Percentiles rank a stretch among this genome's conserved stretches.
Evolutionary conservation across 805 yeast species (phyloP).

Genomic region (Yarrowia divulgata): DNA sequence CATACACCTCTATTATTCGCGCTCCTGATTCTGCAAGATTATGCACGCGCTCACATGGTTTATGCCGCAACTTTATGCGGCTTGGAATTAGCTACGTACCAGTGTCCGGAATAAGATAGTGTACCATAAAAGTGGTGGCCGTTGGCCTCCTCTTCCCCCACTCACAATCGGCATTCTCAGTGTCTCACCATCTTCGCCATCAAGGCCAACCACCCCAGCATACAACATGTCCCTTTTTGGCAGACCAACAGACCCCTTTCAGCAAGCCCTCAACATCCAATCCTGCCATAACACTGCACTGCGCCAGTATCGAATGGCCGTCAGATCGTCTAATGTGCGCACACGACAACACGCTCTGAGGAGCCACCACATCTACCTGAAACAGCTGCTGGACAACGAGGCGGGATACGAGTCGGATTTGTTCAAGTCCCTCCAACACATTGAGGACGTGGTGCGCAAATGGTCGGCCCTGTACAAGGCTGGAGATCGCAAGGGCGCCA

Average conservation of each 20-base stretch:
- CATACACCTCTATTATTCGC: neutral
- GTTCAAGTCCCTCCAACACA: constrained; percentile 22
- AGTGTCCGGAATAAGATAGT: constrained; percentile 14
- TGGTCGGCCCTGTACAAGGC: constrained; percentile 7
- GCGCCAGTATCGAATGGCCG: constrained; percentile 12
- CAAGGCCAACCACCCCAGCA: neutral
- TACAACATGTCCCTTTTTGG: constrained; percentile 26
- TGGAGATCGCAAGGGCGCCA: constrained; percentile 21
- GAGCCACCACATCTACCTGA: constrained; percentile 27
- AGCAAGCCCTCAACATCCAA: constrained; percentile 23
- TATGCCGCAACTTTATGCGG: constrained; percentile 35
- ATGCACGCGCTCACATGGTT: constrained; percentile 36
- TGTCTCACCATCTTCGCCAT: neutral
- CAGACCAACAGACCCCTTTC: constrained; percentile 32
- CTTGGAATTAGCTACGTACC: constrained; percentile 13
- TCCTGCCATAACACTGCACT: constrained; percentile 29
- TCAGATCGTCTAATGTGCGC: constrained; percentile 23
- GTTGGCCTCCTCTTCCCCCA: constrained; percentile 16
- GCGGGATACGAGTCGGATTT: constrained; percentile 23
- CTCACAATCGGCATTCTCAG: neutral
- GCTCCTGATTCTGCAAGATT: constrained; percentile 23
- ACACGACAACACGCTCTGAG: constrained; percentile 31
- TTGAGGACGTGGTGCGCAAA: constrained; percentile 16
- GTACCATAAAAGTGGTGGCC: constrained; percentile 3
- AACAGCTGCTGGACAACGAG: constrained; percentile 26